A percentile compares a stretch with the other conserved stretches of the same genome.
phyloP scores from a whole-genome alignment of 371 early-diverging fungal species.

The Syncephalis fuscata region DNA sequence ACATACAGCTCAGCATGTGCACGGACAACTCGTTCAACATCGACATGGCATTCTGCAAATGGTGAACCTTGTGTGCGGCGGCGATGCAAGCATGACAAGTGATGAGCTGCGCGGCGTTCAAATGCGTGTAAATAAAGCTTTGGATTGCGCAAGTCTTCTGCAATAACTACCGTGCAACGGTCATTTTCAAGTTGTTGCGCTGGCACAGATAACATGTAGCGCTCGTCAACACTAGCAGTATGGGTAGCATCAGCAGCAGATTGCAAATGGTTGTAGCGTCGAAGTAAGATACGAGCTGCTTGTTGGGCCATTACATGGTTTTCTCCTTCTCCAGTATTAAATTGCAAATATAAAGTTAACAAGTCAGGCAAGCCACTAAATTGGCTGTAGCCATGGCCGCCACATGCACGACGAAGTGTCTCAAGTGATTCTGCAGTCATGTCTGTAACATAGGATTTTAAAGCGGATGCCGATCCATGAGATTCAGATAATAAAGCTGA shows the following conservation, averaged over 20 bases:
- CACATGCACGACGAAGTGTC: slow-evolving; percentile 62
- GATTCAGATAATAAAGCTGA: slow-evolving; percentile 54
- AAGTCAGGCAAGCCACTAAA: slow-evolving; percentile 62
- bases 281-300: slow-evolving; percentile 42
- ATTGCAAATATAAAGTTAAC: slow-evolving; percentile 46
- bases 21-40: no score
- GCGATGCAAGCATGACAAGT: no score
- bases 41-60: no score
- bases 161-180: no score
- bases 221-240: background rate
- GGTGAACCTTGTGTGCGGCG: no score
- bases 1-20: no score
- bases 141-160: no score
- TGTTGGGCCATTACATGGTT: slow-evolving; percentile 72
- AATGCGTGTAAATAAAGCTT: no score
- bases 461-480: slow-evolving; percentile 65
- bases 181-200: slow-evolving; percentile 20
- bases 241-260: background rate
- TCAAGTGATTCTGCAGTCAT: slow-evolving; percentile 60
- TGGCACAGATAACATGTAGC: slow-evolving; percentile 2
- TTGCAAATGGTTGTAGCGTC: background rate
- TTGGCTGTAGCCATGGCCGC: slow-evolving; percentile 74
- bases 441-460: slow-evolving; percentile 40
- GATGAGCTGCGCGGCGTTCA: no score
- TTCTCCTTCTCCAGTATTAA: slow-evolving; percentile 74